Base-by-base conservation (phyloP, 345 rosid species). In the Cardamine resedifolia region DNA sequence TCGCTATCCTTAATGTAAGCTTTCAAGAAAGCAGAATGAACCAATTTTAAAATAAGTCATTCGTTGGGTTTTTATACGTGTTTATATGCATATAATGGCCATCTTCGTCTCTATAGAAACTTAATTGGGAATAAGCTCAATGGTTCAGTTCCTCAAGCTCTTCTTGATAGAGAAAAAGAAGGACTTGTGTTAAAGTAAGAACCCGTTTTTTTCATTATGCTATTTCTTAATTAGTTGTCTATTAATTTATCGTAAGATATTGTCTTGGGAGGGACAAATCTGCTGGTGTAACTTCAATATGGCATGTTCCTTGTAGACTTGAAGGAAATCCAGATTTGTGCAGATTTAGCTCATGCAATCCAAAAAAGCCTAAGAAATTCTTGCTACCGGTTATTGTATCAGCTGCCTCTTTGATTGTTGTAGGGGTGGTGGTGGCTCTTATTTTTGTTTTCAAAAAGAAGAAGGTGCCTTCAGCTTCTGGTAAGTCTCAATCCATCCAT, bases 131-230 rank as follows among this genome's bases (percentile, higher is more conserved):
- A 86, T 73, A 58, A 73, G 19, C 77, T 82, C 10, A 41, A 26
- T 41, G 87, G 87, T 64, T 23, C 80, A 18, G 49, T 84, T 43
- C 86, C 87, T 1, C 30, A 41, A 18, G 72, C 30, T 5, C 77
- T 86, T 19, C 31, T 62, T 3, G 78, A 78, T 4, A 86, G 60
- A 59, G 4, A 30, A 12, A 62, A 78, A 3, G 15, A 45, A 33
- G 70, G 70, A 43, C 79, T 81, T 26, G 57, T 63, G 1, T 41
- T 83, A 33, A 79, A 80, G 86, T 85, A 31, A 30, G 55, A 33
- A 2, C 9, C 2, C 2, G 8, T 33, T 33, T 8, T 33, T 2
- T 7, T 0, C 33, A 28, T 28, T 28, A 4, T 28, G 4, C 30
- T 28, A 1, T 23, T n/a, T n/a, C n/a, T n/a, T n/a, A n/a, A n/a